These are phyloP conservation scores for Suhomyces prunicola DNA, from an alignment of 805 yeast genomes.

Conservation along the genomic window DNA sequence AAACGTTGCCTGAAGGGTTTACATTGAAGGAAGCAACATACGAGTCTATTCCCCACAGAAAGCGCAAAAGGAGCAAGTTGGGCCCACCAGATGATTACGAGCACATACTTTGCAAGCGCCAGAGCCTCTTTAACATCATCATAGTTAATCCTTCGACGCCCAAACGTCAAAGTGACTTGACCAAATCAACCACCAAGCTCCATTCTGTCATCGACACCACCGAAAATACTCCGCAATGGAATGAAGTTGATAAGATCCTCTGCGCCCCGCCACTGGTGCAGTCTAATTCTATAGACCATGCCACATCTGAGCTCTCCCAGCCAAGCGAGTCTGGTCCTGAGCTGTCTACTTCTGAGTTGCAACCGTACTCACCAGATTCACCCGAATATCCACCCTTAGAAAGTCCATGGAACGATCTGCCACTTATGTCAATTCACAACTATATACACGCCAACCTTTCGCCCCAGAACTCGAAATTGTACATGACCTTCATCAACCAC, in stretches of 20 bases:
- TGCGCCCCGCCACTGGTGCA: not conserved
- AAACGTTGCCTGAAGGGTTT: conserved; percentile 7
- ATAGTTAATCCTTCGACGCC: conserved; percentile 3
- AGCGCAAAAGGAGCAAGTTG: not conserved
- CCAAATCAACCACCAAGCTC: not conserved
- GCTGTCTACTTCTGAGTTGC: not conserved
- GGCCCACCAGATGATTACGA: not conserved
- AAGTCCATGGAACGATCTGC: conserved; percentile 1
- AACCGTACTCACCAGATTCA: not conserved
- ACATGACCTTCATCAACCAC: conserved; percentile 11
- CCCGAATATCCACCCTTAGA: not conserved
- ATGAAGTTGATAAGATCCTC: not conserved
- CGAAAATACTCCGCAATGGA: not conserved
- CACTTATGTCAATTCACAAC: conserved; percentile 3
- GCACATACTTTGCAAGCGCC: not conserved
- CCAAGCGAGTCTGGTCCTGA: not conserved
- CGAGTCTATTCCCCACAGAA: conserved; percentile 5
- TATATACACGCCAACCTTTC: conserved; percentile 7
- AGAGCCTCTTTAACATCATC: conserved; percentile 6
- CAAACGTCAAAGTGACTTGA: not conserved
- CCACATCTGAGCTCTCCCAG: not conserved
- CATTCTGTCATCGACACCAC: not conserved
- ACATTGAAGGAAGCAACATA: conserved; percentile 2
- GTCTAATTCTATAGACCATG: not conserved
- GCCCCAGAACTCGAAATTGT: conserved; percentile 7